A percentile compares a stretch with the other conserved stretches of the same genome.
Conservation (phyloP, 495 filamentous ascomycete genomes). For the Podospora fimiseda region DNA sequence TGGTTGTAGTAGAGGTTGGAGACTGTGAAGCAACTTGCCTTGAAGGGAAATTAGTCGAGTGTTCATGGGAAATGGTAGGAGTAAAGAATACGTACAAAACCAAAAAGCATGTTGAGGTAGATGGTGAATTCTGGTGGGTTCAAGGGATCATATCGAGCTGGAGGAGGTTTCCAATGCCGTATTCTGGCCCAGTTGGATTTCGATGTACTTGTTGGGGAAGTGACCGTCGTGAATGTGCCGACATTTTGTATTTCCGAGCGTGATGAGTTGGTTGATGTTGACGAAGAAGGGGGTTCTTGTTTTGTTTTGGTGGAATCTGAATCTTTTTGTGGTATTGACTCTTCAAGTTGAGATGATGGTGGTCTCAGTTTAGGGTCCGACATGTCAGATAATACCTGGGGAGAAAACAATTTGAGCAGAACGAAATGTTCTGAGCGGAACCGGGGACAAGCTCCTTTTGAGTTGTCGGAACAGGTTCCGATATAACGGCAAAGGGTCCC, state of each 20-base stretch:
- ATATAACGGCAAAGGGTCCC: not conserved
- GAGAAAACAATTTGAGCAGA: too few species aligned
- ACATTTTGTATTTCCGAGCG: not conserved
- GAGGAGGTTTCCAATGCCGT: slow-evolving; percentile 25
- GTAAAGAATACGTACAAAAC: slow-evolving; percentile 20
- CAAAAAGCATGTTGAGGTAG: slow-evolving; percentile 28
- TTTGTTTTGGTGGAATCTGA: too few species aligned
- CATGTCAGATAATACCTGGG: too few species aligned
- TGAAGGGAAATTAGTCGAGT: not conserved
- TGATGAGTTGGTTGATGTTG: not conserved
- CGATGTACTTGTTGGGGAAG: not conserved
- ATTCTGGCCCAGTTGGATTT: not conserved
- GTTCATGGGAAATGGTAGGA: not conserved
- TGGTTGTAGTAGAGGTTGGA: slow-evolving; percentile 68
- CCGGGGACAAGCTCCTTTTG: not conserved
- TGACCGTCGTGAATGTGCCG: not conserved
- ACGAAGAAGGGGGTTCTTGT: too few species aligned
- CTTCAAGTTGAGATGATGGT: too few species aligned
- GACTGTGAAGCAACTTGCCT: slow-evolving; percentile 42
- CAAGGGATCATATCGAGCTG: slow-evolving; percentile 24
- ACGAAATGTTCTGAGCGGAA: not conserved
- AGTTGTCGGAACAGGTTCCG: not conserved
- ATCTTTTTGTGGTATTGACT: too few species aligned
- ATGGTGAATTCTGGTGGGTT: slow-evolving; percentile 31
- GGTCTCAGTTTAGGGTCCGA: too few species aligned